Evolutionary conservation across 306 rosid genomes (phyloP), one percentile per base, ranked within the genome.

Genomic region (Cucurbita pepo): DNA sequence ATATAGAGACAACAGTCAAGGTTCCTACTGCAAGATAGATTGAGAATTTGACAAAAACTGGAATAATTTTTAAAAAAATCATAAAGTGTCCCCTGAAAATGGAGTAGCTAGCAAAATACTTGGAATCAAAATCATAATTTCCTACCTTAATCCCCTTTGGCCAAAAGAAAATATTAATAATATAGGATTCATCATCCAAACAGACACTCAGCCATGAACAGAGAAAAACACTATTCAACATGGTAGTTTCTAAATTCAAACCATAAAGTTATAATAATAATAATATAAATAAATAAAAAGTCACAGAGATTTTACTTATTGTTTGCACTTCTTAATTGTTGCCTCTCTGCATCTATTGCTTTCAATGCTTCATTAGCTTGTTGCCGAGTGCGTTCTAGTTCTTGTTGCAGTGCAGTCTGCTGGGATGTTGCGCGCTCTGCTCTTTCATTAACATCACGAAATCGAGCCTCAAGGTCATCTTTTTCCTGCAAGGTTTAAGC

Each of bases 341-440:
- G 99, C 61, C 99, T 88, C 72, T 95, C 99, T 34, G 76, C 85
- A 84, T 95, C 97, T 86, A 95, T 91, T 77, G 96, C 99, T 84
- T 89, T 91, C 82, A 95, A 72, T 69, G 97, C 95, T 48, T 95
- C 99, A 79, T 91, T 95, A 15, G 97, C 99, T 84, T 91, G 99
- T 80, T 95, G 92, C 85, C 99, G 81, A 30, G 97, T 91, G 69
- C 95, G 96, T 80, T 95, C 97, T 78, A 95, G 76, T 83, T 91
- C 97, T 80, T 95, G 97, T 78, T 94, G 96, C 87, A 91, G 78
- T 65, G 86, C 81, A 67, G 82, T 73, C 73, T 86, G 92, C 51
- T 94, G 96, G 73, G 95, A 84, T 50, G 88, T 63, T 55, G 97
- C 96, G 73, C 80, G 87, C 86, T 91, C 97, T 22, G 96, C 91